A percentile compares a stretch with the other conserved stretches of the same genome.
These are phyloP conservation scores for Podaxis sp. DNA, from an alignment of 768 basidiomycete species.

Conservation along the genomic window DNA sequence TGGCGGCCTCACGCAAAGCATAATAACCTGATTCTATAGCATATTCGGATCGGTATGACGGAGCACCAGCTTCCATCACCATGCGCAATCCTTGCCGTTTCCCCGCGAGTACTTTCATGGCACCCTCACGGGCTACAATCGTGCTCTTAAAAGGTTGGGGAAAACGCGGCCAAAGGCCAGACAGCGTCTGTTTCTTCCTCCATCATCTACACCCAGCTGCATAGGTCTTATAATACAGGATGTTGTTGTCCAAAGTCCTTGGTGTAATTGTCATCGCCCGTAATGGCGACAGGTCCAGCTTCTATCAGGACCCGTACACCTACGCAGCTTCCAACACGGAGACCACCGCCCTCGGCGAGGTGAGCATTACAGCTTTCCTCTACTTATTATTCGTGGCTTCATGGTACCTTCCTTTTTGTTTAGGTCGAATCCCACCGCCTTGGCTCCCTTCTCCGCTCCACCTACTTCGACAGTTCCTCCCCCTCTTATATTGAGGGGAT, in stretches of 20 bases:
- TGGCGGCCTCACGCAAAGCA: conserved; percentile 8
- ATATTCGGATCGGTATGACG: conserved; percentile 7
- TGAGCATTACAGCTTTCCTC: conserved; percentile 23
- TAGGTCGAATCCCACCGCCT: conserved; percentile 68
- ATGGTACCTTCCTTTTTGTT: conserved; percentile 10
- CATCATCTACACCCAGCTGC: conserved; percentile 14
- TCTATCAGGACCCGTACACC: conserved; percentile 66
- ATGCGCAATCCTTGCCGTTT: conserved; percentile 16
- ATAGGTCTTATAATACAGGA: conserved; percentile 17
- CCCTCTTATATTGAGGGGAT: conserved; percentile 66
- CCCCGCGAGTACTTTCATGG: conserved; percentile 8
- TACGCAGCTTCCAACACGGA: conserved; percentile 60
- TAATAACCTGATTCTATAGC: conserved; percentile 2
- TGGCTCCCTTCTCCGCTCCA: conserved; percentile 55
- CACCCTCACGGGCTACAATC: not conserved
- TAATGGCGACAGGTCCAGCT: conserved; percentile 71
- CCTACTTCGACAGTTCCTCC: conserved; percentile 64
- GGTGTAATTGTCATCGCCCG: conserved; percentile 76
- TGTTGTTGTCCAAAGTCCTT: conserved; percentile 58
- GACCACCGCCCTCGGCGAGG: conserved; percentile 75
- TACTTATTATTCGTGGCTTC: not conserved
- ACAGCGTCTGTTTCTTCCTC: conserved; percentile 18
- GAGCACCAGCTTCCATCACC: conserved; percentile 17
- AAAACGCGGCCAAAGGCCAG: conserved; percentile 14
- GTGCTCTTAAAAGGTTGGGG: conserved; percentile 17